A percentile compares a stretch with the other conserved stretches of the same genome.
phyloP scores from a whole-genome alignment of 2,329 filamentous ascomycete species.

The Botrytis sinoallii region DNA sequence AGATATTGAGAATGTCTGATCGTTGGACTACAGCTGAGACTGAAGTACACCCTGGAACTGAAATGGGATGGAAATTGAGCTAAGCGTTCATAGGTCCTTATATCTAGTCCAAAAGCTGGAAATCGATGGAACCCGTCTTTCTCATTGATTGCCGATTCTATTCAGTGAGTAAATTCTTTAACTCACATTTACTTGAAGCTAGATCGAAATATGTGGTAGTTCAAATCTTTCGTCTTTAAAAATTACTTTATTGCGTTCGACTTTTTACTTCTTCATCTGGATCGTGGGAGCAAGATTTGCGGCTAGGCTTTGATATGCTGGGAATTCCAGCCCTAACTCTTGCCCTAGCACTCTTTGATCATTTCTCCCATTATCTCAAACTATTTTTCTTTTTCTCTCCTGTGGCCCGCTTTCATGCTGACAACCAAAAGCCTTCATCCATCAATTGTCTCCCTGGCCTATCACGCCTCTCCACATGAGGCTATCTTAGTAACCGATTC shows the following conservation, averaged over 20 bases:
- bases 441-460: conserved; percentile 46
- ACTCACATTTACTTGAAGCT: not conserved
- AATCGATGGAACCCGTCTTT: conserved; percentile 42
- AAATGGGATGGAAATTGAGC: not conserved
- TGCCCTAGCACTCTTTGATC: not conserved
- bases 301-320: not conserved
- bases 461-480: conserved; percentile 45
- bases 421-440: conserved; percentile 43
- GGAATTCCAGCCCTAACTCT: not conserved
- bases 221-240: no score
- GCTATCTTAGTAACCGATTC: conserved; percentile 53
- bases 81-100: conserved; percentile 26
- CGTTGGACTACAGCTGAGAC: not conserved
- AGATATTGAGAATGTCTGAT: not conserved
- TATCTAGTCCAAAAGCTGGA: conserved; percentile 32
- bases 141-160: conserved; percentile 51
- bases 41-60: not conserved
- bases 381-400: not conserved
- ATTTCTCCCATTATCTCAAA: not conserved
- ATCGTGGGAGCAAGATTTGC: not conserved
- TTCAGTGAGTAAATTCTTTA: conserved; percentile 39
- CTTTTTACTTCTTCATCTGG: not conserved
- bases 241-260: no score
- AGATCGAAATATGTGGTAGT: not conserved
- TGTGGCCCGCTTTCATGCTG: not conserved